Conservation (phyloP, 495 filamentous ascomycete species). For the Xylaria bambusicola region DNA sequence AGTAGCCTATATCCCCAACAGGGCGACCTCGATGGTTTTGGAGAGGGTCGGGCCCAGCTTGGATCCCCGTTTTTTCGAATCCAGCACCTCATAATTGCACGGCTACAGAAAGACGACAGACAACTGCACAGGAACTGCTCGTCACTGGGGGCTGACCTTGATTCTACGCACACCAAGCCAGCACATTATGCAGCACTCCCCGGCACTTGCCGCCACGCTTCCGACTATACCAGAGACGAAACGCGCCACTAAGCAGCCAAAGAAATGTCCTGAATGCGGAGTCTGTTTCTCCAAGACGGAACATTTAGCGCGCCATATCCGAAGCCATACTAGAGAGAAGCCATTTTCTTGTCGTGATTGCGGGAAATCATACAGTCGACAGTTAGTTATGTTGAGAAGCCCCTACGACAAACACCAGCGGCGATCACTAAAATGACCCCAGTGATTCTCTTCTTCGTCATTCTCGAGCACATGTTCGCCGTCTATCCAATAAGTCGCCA, state of each 20-base stretch:
- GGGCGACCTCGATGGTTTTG: no score
- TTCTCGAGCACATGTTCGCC: slow-evolving; percentile 13
- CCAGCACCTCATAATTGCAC: background rate
- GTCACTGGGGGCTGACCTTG: background rate
- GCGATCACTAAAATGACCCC: slow-evolving; percentile 4
- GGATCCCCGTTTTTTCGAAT: background rate
- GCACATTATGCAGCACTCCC: slow-evolving; percentile 14
- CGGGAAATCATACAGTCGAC: slow-evolving; percentile 16
- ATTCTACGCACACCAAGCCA: background rate
- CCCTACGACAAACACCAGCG: background rate
- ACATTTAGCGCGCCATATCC: slow-evolving; percentile 15
- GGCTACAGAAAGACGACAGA: no score
- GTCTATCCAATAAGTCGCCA: background rate
- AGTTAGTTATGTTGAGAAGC: background rate
- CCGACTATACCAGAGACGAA: slow-evolving; percentile 3
- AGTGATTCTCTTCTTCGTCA: slow-evolving; percentile 18
- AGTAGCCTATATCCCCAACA: no score
- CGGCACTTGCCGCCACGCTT: background rate
- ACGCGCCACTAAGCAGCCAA: slow-evolving; percentile 11
- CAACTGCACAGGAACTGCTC: background rate
- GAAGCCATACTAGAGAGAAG: slow-evolving; percentile 16
- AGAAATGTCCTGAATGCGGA: slow-evolving; percentile 13
- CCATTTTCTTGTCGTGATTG: slow-evolving; percentile 15
- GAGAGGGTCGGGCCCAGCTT: slow-evolving; percentile 7
- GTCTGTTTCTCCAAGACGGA: slow-evolving; percentile 18